Base-by-base conservation (phyloP, 805 yeast species). In the Lipomyces orientalis region DNA sequence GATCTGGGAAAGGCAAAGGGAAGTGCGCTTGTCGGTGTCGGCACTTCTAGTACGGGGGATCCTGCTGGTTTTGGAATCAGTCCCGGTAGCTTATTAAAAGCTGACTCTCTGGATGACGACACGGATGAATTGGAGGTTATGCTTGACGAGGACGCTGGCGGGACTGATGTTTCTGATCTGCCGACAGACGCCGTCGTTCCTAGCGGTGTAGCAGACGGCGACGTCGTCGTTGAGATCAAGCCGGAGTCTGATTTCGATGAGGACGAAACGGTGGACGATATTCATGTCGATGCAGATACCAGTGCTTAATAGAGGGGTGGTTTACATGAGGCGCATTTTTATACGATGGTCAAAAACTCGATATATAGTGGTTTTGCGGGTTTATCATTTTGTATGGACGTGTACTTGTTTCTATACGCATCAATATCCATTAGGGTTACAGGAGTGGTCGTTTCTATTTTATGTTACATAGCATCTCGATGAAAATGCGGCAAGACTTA, bases 181-280 rank as follows among this genome's bases (percentile, higher is more conserved):
- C 49, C 52, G n/a, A 37, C 25, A 14, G 54, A 51, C 8, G 49
- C 22, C 37, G 37, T 62, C 10, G 35, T 62, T 31, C 35, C 57
- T 12, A 49, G 61, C 35, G 65, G 58, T n/a, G 51, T 29, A 8
- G 29, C 25, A 25, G 62, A 43, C 52, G 62, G 66, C 12, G 66
- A 63, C 3, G 66, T 58, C 16, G 59, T 63, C 8, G 62, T 58
- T 54, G 66, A 63, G 46, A 58, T 63, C 54, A 63, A 63, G n/a
- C 54, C 62, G 31, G 66, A 25, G 9, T 25, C 14, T 7, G 58
- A 35, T 58, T 52, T n/a, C 29, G 59, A 58, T 12, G 62, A 63
- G 14, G 61, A 62, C 25, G 66, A 58, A 25, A 59, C 43, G 31
- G 66, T 58, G 10, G 54, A 57, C 37, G 62, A 59, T 37, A 63